A percentile compares a stretch with the other conserved stretches of the same genome.
Conservation (phyloP, 805 yeast genomes). For the Kuraishia floccosa region DNA sequence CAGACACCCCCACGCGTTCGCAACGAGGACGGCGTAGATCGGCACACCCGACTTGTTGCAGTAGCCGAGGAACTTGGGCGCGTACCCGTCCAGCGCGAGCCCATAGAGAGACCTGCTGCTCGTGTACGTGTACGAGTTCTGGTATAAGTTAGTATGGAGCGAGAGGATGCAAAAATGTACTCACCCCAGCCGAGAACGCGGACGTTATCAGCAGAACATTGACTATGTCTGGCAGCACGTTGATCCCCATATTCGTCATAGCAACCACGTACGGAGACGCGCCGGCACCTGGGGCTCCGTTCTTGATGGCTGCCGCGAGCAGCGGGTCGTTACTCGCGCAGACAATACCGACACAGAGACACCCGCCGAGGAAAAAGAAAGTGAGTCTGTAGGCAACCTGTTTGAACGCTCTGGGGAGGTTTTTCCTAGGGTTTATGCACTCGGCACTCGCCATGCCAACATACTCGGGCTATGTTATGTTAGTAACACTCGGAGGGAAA, state of each 20-base stretch:
- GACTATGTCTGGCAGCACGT: constrained; percentile 58
- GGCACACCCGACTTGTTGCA: constrained; percentile 67
- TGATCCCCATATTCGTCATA: constrained; percentile 52
- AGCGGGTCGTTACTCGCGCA: constrained; percentile 22
- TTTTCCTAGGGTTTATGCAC: constrained; percentile 26
- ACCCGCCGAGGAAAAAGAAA: constrained; percentile 30
- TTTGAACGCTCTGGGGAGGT: constrained; percentile 27
- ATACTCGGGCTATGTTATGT: constrained; percentile 33
- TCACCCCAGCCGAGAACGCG: constrained; percentile 78
- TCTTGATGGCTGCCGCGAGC: constrained; percentile 32
- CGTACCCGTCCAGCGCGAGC: constrained; percentile 56
- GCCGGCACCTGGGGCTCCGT: constrained; percentile 57
- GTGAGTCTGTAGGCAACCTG: constrained; percentile 32
- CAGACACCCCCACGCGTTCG: constrained; percentile 49
- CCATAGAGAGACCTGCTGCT: constrained; percentile 54
- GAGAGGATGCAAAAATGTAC: no score
- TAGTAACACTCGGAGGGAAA: no score
- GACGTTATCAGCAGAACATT: constrained; percentile 64
- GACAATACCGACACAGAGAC: constrained; percentile 27
- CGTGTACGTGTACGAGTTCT: constrained; percentile 62
- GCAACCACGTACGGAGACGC: constrained; percentile 77
- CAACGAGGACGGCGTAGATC: constrained; percentile 37
- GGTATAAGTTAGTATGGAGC: no score
- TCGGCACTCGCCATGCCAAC: constrained; percentile 32
- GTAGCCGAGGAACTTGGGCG: constrained; percentile 54